Evolutionary conservation across 805 yeast genomes (phyloP), one percentile per base, ranked within the genome.

Genomic region (Nakazawaea holstii): DNA sequence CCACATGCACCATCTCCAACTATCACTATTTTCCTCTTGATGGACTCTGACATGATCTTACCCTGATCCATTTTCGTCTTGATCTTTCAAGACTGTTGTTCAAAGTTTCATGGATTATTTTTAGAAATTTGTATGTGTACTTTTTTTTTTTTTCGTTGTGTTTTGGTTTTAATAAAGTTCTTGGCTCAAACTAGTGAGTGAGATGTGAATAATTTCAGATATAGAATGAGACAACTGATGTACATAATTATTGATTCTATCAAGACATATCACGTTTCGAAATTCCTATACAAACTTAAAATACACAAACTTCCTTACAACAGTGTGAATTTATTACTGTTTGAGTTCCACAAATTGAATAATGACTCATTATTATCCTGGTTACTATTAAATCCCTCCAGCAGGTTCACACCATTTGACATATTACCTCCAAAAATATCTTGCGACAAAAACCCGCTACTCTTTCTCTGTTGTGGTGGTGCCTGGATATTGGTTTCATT

Each of bases 1-100:
- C 97, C 97, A 65, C 96, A 88, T 1, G 95, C 96, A 46, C 97
- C 96, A 65, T 90, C 97, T 24, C 97, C 97, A 9, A 90, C 94
- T 39, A 90, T 90, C 36, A 90, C 96, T 24, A 90, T 69, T 61
- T 90, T 90, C 57, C 96, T 73, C 54, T 77, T 79, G 37, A 79
- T 65, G 17, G 47, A 29, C 5, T 48, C 50, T 7, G 50, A 39
- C 55, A 52, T 53, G 36, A 27, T 32, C 8, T n/a, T 29, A 27
- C 17, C 20, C 15, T 20, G 24, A 20, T 20, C 96, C 20, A 90
- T 69, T 61, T 90, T 90, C 57, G 96, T 73, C 53, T 77, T 79
- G 37, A 79, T 65, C 17, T 44, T 24, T 3, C 39, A 46, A 3
- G 50, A 39, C 55, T 50, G 52, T 38, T 35, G 37, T 35, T 35